These are phyloP conservation scores for Oryza coarctata DNA, from an alignment of 176 grass and related monocot species.

Conservation along the genomic window DNA sequence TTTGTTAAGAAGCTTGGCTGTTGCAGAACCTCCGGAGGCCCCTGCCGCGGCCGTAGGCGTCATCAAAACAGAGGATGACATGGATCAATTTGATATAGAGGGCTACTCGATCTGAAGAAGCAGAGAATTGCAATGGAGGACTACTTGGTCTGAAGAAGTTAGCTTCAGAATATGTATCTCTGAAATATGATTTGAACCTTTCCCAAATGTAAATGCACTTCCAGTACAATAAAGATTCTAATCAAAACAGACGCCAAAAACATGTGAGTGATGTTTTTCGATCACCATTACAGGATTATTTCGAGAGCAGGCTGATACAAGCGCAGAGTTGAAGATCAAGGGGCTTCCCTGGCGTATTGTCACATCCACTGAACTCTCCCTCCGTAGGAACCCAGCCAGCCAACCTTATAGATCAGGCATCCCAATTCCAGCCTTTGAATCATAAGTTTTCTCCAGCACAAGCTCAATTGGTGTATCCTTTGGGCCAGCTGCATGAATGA, in stretches of 20 bases:
- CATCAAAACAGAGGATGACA: too few species aligned
- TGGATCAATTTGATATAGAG: too few species aligned
- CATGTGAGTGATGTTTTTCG: neutral
- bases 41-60: too few species aligned
- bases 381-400: neutral
- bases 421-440: constrained; percentile 87
- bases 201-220: neutral
- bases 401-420: constrained; percentile 81
- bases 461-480: constrained; percentile 86
- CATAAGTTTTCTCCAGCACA: constrained; percentile 80
- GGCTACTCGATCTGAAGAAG: too few species aligned
- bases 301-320: neutral
- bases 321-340: neutral
- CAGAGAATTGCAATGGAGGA: too few species aligned
- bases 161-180: too few species aligned
- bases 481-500: constrained; percentile 48
- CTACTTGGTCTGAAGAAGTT: too few species aligned
- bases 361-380: neutral
- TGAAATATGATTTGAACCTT: too few species aligned
- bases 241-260: neutral
- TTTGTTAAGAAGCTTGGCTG: too few species aligned
- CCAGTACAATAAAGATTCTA: neutral
- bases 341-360: too few species aligned
- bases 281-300: constrained; percentile 5
- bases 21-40: too few species aligned